Evolutionary conservation across 768 basidiomycete species (phyloP).

Genomic region (Tylopilus subfusipes): DNA sequence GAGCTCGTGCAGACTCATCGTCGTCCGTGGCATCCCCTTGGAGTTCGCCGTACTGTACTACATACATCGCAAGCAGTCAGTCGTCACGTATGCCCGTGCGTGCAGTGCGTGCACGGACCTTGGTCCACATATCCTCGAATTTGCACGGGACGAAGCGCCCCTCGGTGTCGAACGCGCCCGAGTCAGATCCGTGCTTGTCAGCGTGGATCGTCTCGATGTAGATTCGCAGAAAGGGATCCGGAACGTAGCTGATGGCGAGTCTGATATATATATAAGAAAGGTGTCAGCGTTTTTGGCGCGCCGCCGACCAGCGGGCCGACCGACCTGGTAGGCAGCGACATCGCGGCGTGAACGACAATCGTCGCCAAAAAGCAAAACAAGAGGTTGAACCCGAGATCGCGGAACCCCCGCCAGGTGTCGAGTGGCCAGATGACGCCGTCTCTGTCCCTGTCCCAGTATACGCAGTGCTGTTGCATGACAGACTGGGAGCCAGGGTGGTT

Average conservation of each 20-base stretch:
- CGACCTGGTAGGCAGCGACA: constrained; percentile 37
- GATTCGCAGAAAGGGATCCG: constrained; percentile 43
- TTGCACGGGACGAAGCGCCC: constrained; percentile 40
- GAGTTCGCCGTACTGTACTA: constrained; percentile 18
- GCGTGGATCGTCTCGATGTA: constrained; percentile 34
- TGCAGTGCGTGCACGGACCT: constrained; percentile 22
- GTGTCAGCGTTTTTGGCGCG: not conserved
- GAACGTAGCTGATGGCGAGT: constrained; percentile 25
- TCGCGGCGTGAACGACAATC: constrained; percentile 32
- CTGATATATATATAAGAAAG: constrained; percentile 1
- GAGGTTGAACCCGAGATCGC: constrained; percentile 40
- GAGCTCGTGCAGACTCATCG: constrained; percentile 31
- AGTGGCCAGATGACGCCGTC: constrained; percentile 45
- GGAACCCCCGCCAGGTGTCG: constrained; percentile 42
- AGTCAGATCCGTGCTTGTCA: constrained; percentile 43
- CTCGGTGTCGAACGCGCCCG: constrained; percentile 39
- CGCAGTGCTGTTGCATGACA: constrained; percentile 40
- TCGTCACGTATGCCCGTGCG: not conserved
- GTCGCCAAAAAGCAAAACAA: constrained; percentile 34
- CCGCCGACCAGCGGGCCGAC: not conserved
- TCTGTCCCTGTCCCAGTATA: constrained; percentile 39
- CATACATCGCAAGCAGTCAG: not conserved
- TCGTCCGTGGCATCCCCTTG: constrained; percentile 13
- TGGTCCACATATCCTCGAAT: constrained; percentile 44
- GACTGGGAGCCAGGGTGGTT: constrained; percentile 19